Evolutionary conservation across 805 yeast species (phyloP).

Genomic region (Metschnikowia picachoensis): DNA sequence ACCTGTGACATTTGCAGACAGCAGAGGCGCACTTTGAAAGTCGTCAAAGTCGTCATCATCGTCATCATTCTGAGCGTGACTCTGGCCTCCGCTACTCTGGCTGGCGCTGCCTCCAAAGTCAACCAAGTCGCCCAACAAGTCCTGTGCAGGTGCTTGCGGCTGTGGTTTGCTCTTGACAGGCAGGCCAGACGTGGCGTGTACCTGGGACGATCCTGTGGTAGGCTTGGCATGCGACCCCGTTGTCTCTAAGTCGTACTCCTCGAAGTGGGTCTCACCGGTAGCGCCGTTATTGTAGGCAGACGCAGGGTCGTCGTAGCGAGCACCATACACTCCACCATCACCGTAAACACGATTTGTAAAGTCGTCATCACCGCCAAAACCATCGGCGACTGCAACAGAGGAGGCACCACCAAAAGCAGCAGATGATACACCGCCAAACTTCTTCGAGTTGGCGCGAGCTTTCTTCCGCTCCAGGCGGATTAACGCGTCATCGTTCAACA

Average conservation of each 20-base stretch:
- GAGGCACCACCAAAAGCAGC: slow-evolving; percentile 50
- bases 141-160: slow-evolving; percentile 34
- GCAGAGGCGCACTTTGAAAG: slow-evolving; percentile 65
- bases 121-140: slow-evolving; percentile 46
- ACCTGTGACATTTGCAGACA: slow-evolving; percentile 18
- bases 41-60: slow-evolving; percentile 78
- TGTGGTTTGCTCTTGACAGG: slow-evolving; percentile 26
- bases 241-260: slow-evolving; percentile 55
- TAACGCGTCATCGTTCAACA: slow-evolving; percentile 71
- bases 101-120: slow-evolving; percentile 33
- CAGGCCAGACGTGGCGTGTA: slow-evolving; percentile 25
- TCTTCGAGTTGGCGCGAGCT: slow-evolving; percentile 81
- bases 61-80: slow-evolving; percentile 32
- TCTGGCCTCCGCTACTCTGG: slow-evolving; percentile 16
- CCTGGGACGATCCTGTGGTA: slow-evolving; percentile 35
- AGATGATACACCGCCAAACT: slow-evolving; percentile 72
- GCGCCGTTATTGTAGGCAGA: slow-evolving; percentile 35
- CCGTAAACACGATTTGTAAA: slow-evolving; percentile 56
- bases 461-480: slow-evolving; percentile 84
- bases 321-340: slow-evolving; percentile 69
- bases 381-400: slow-evolving; percentile 30
- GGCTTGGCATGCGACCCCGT: slow-evolving; percentile 22
- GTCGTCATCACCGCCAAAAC: slow-evolving; percentile 42
- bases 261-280: slow-evolving; percentile 43
- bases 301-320: slow-evolving; percentile 58